Conservation (phyloP, 2,329 filamentous ascomycete species). For the Fusarium sarcochroum region DNA sequence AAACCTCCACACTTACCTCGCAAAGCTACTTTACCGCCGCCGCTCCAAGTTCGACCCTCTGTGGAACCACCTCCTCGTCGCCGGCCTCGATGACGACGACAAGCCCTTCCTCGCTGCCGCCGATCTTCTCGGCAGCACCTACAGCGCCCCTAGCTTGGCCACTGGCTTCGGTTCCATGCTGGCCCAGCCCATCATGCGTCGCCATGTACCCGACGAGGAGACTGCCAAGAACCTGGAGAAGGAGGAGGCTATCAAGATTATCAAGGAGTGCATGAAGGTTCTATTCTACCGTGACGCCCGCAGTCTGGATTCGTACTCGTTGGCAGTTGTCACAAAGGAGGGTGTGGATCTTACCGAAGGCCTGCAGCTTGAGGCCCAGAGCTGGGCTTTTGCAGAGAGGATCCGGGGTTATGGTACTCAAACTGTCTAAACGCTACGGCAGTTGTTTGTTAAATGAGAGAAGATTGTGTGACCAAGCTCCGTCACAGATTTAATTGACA, state of each 20-base stretch:
- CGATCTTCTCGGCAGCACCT: constrained; percentile 94
- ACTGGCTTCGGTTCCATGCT: constrained; percentile 95
- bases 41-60: constrained; percentile 96
- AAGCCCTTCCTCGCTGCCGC: constrained; percentile 92
- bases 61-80: constrained; percentile 96
- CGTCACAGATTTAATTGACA: constrained; percentile 27
- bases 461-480: constrained; percentile 11
- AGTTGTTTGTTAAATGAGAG: constrained; percentile 12
- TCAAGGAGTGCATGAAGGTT: constrained; percentile 98
- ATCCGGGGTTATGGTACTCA: constrained; percentile 97
- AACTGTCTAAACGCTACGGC: constrained; percentile 62
- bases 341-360: constrained; percentile 88
- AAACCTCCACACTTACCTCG: constrained; percentile 96
- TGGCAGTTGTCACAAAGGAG: constrained; percentile 90
- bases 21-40: constrained; percentile 95
- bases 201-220: constrained; percentile 86
- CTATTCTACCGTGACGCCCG: constrained; percentile 97
- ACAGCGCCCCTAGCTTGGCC: constrained; percentile 87
- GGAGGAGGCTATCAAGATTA: constrained; percentile 83
- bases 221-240: constrained; percentile 77
- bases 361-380: constrained; percentile 93
- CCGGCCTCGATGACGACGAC: constrained; percentile 83
- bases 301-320: constrained; percentile 90
- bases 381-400: constrained; percentile 96
- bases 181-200: constrained; percentile 91